Evolutionary conservation across 441 rosid species (phyloP).

Genomic region (Omphalea diandra): DNA sequence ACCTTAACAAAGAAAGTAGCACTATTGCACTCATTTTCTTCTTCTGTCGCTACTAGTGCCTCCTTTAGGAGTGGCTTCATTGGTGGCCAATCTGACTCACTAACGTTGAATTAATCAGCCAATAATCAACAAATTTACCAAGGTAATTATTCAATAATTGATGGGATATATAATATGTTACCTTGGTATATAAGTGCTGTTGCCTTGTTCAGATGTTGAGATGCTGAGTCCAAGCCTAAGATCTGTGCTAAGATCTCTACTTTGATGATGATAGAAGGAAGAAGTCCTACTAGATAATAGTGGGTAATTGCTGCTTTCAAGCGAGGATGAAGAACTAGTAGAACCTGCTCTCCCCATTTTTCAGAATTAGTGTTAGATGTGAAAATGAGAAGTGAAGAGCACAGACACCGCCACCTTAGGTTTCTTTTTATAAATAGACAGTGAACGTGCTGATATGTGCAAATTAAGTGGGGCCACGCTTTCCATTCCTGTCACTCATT

Average conservation of each 20-base stretch:
- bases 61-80: constrained; percentile 25
- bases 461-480: constrained; percentile 12
- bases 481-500: constrained; percentile 24
- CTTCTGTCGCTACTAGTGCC: constrained; percentile 48
- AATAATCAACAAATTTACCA: not conserved
- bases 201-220: constrained; percentile 37
- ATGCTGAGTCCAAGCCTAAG: constrained; percentile 73
- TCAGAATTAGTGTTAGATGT: not conserved
- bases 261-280: constrained; percentile 27
- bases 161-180: too few relatives aligned
- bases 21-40: constrained; percentile 53
- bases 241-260: constrained; percentile 60
- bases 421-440: too few relatives aligned
- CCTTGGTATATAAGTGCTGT: too few relatives aligned
- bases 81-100: constrained; percentile 36
- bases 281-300: constrained; percentile 20
- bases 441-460: too few relatives aligned
- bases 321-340: constrained; percentile 55
- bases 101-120: not conserved
- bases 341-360: constrained; percentile 48
- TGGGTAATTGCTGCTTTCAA: constrained; percentile 47
- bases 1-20: constrained; percentile 86
- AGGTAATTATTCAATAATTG: too few relatives aligned
- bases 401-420: constrained; percentile 51
- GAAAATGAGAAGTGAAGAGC: too few relatives aligned